A percentile compares a stretch with the other conserved stretches of the same genome.
Conservation (phyloP, 352 stramenopile species). For the Phytophthora macrochlamydospora region DNA sequence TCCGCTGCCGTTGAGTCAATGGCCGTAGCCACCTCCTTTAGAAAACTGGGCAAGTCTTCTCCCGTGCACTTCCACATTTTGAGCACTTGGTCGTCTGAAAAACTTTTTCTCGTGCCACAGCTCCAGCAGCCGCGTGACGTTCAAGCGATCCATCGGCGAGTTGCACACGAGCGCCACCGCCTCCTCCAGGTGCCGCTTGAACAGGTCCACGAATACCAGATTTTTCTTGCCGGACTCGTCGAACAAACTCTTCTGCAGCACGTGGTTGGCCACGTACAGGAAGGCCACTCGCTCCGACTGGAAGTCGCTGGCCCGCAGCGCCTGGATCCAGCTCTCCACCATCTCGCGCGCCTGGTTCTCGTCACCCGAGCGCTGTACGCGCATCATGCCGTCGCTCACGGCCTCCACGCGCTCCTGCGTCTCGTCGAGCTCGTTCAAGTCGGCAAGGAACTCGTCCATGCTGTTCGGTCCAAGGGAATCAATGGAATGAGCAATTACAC, state of each 20-base stretch:
- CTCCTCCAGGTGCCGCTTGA: conserved; percentile 60
- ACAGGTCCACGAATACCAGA: conserved; percentile 46
- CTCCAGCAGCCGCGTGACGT: conserved; percentile 72
- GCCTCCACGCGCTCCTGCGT: conserved; percentile 84
- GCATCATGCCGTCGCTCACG: conserved; percentile 79
- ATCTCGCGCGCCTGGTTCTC: conserved; percentile 43
- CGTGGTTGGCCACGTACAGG: conserved; percentile 86
- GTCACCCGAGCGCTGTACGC: conserved; percentile 43
- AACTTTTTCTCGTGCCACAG: conserved; percentile 82
- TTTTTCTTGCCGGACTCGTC: conserved; percentile 25
- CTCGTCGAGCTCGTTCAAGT: conserved; percentile 79
- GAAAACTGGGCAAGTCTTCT: conserved; percentile 66
- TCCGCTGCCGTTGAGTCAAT: conserved; percentile 23
- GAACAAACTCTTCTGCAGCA: conserved; percentile 76
- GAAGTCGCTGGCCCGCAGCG: conserved; percentile 73
- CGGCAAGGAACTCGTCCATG: conserved; percentile 82
- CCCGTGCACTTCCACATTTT: conserved; percentile 82
- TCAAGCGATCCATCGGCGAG: conserved; percentile 82
- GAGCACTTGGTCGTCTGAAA: conserved; percentile 61
- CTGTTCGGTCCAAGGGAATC: conserved; percentile 14
- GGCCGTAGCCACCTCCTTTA: conserved; percentile 25
- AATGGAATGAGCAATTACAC: neutral
- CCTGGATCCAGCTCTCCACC: conserved; percentile 69
- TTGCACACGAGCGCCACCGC: conserved; percentile 85
- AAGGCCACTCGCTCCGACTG: conserved; percentile 83